Evolutionary conservation across 371 early-diverging fungal species (phyloP), one percentile per base, ranked within the genome.

Genomic region (Basidiobolus meristosporus): DNA sequence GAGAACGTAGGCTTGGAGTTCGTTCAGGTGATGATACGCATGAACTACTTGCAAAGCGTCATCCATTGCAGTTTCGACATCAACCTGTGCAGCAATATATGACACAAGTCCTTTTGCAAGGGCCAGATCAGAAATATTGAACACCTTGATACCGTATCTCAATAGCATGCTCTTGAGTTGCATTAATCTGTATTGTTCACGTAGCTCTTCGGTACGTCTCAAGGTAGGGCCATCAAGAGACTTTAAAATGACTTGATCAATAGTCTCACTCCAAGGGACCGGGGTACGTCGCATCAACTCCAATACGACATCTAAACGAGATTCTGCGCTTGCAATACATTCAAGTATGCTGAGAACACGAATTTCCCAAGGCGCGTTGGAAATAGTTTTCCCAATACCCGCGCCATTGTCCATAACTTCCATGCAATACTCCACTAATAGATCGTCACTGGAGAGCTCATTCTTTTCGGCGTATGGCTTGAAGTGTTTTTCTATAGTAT

Each of bases 281-380:
- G 39, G 11, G 14, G 21, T 18, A 22, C 19, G 21, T 3, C 39
- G 39, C 39, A 39, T 39, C 20, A 15, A 39, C 21, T 39, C 39
- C 7, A 39, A 15, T 11, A 39, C 7, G 23, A 20, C 21, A 39
- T 39, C 39, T 19, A 18, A 18, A 11, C 21, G n/a, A 9, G 21
- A 18, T 11, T 20, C 21, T 12, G 28, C 18, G 2, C 14, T 39
- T 1, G 23, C 11, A 1, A 39, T 20, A 9, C 21, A 39, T 11
- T 39, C 9, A 10, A 39, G 14, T 20, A 39, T 15, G 15, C 10
- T 20, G 7, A 39, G 1, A 15, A 20, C 15, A 7, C 15, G 21
- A 1, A 11, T 22, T 15, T 9, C 15, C 39, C 39, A 39, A 11
- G n/a, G n/a, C n/a, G n/a, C n/a, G n/a, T n/a, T n/a, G n/a, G n/a